phyloP scores from a whole-genome alignment of 768 basidiomycete genomes.

The Lentinula sp. region DNA sequence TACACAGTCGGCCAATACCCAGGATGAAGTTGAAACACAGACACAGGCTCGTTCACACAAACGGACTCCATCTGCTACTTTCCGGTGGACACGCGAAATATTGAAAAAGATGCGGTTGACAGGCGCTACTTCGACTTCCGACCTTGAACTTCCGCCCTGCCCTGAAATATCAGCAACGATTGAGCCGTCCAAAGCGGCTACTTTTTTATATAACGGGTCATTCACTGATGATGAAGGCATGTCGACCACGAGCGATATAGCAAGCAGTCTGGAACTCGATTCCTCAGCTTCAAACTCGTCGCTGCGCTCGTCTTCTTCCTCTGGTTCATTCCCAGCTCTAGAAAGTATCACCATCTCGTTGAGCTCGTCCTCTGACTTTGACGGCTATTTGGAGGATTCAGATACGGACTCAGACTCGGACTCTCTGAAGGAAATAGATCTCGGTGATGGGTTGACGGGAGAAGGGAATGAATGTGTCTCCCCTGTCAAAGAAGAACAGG shows the following conservation, averaged over 20 bases:
- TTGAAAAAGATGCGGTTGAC: constrained; percentile 1
- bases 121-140: not conserved
- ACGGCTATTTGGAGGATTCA: not conserved
- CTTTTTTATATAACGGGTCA: not conserved
- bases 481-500: constrained; percentile 8
- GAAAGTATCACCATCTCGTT: constrained; percentile 9
- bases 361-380: not conserved
- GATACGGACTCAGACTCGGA: constrained; percentile 12
- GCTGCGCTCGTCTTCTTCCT: constrained; percentile 6
- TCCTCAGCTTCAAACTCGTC: not conserved
- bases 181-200: not conserved
- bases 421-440: constrained; percentile 7
- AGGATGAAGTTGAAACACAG: not conserved
- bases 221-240: not conserved
- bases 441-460: constrained; percentile 14
- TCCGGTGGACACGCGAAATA: constrained; percentile 1
- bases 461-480: constrained; percentile 14
- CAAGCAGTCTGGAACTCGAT: not conserved
- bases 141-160: not conserved
- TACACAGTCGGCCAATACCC: not conserved
- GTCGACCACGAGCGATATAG: not conserved
- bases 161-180: not conserved
- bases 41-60: not conserved
- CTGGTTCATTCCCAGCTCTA: constrained; percentile 7
- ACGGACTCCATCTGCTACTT: constrained; percentile 1